Evolutionary conservation across 305 asterid species (phyloP).

Genomic region (Solanum hybrid): DNA sequence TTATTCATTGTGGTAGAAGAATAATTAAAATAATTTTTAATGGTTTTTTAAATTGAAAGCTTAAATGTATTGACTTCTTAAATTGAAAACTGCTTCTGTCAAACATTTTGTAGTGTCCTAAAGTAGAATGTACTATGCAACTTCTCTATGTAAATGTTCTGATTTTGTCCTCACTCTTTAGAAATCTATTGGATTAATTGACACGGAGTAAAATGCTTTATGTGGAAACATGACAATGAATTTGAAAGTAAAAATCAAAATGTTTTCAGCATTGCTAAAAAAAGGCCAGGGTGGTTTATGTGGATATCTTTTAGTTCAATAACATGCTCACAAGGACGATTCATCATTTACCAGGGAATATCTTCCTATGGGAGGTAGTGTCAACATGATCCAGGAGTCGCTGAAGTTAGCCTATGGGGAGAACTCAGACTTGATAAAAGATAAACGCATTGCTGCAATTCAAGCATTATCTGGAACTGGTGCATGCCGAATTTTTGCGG

Average conservation of each 20-base stretch:
- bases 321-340: not conserved
- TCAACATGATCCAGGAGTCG: constrained; percentile 72
- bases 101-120: not conserved
- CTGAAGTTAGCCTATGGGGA: constrained; percentile 90
- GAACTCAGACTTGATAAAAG: constrained; percentile 73
- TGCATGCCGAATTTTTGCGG: constrained; percentile 95
- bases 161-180: not conserved
- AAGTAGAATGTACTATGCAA: not conserved
- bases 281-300: not conserved
- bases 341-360: constrained; percentile 57
- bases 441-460: constrained; percentile 78
- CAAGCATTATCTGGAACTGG: constrained; percentile 98
- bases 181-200: not conserved
- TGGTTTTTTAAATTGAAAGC: not conserved
- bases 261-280: not conserved
- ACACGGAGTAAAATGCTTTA: not conserved
- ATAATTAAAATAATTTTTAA: not conserved
- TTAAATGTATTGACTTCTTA: not conserved
- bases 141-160: not conserved
- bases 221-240: not conserved
- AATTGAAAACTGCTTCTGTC: not conserved
- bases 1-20: not conserved
- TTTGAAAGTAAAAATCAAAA: not conserved
- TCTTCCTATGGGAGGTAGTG: constrained; percentile 98
- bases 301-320: not conserved